Evolutionary conservation across 495 filamentous ascomycete genomes (phyloP), one percentile per base, ranked within the genome.

Genomic region (Xylaria venustula): DNA sequence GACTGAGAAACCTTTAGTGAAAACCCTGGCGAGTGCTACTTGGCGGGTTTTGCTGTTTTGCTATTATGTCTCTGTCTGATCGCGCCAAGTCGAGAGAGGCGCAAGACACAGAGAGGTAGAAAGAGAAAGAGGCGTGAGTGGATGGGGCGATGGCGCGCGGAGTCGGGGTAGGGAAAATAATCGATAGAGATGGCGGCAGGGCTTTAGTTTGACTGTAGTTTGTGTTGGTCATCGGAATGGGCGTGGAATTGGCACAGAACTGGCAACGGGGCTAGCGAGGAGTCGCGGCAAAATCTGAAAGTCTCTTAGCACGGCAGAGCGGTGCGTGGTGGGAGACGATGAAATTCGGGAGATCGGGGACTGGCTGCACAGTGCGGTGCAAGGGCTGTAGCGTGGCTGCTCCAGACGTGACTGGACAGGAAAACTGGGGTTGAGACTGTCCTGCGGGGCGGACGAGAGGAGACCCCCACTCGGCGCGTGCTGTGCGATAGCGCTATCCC

Each of bases 321-420:
- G 7, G 34, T 34, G 30, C 30, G 30, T 34, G 30, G 51, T 26
- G 51, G 36, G 20, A 42, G 51, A 42, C 23, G 51, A 54, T 66
- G 64, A 28, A 71, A 65, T 71, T 66, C 68, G 68, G 68, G 66
- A 71, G 68, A 68, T 68, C 68, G 68, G 68, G 64, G n/a, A n/a
- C n/a, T n/a, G n/a, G n/a, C n/a, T 68, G 63, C 22, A 42, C 51
- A 34, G 2, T 19, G 66, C 60, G 55, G 59, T 51, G 50, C 59
- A 66, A 61, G 65, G 63, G 62, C 60, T 64, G 64, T 63, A 40
- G 37, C 7, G 14, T 12, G 3, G 37, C 7, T 34, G 30, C 14
- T 40, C 3, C 6, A 15, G 37, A 15, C 37, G 6, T 15, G 14
- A 56, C 40, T 65, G 54, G 55, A 63, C 65, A 62, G 65, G 60